phyloP scores from a whole-genome alignment of 768 basidiomycete genomes.

The Exidia glandulosa region DNA sequence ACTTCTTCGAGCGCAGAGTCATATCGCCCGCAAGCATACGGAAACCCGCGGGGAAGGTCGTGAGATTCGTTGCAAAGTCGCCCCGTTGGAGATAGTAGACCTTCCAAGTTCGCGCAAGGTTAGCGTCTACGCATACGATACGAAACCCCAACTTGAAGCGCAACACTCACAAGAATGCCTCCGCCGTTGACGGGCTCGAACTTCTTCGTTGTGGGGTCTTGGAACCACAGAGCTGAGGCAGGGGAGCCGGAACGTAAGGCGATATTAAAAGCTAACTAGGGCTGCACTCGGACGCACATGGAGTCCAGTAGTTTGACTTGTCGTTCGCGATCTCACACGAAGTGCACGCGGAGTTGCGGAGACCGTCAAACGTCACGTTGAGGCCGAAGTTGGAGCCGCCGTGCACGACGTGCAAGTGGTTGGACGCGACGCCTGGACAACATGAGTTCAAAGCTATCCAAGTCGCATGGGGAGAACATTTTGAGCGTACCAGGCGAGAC shows the following conservation, averaged over 20 bases:
- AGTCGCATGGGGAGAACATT: background rate
- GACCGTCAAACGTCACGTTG: background rate
- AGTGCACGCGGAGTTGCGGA: background rate
- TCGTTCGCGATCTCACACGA: background rate
- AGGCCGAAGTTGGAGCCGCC: background rate
- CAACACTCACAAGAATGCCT: background rate
- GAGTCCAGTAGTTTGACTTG: background rate
- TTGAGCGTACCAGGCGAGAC: background rate
- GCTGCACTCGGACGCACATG: background rate
- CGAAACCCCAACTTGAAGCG: background rate
- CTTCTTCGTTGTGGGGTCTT: background rate
- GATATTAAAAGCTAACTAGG: too few relatives aligned
- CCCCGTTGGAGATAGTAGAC: background rate
- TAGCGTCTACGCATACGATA: too few relatives aligned
- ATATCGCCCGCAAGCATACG: slow-evolving; percentile 35
- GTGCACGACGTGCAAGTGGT: background rate
- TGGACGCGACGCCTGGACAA: background rate
- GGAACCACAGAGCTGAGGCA: background rate
- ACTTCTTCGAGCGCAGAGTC: slow-evolving; percentile 35
- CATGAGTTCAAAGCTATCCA: background rate
- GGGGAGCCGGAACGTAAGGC: too few relatives aligned
- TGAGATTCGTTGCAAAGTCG: background rate
- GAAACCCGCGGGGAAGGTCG: slow-evolving; percentile 4
- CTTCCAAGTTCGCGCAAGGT: background rate
- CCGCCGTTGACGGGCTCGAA: background rate